Evolutionary conservation across 441 rosid genomes (phyloP).

Genomic region (Jatropha podagrica): DNA sequence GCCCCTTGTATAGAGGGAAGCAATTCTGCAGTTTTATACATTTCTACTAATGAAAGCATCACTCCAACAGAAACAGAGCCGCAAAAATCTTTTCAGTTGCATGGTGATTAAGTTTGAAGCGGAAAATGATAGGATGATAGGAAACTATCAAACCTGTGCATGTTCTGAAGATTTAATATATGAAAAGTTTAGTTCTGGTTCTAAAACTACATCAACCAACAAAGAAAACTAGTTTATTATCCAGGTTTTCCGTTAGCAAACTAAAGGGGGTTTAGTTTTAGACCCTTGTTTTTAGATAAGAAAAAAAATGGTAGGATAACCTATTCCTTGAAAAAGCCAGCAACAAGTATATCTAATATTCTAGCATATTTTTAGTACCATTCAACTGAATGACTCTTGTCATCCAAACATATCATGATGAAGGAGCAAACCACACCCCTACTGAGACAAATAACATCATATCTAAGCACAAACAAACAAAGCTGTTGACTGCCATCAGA

Average conservation of each 20-base stretch:
- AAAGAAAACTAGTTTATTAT: not conserved
- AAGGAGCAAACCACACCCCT: not conserved
- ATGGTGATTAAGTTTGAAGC: not conserved
- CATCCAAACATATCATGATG: not conserved
- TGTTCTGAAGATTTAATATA: not conserved
- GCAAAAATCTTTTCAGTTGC: not conserved
- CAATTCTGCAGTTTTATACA: not conserved
- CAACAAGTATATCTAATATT: not conserved
- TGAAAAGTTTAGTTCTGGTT: not conserved
- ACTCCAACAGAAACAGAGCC: not conserved
- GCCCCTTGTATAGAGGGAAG: not conserved
- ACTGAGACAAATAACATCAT: not conserved
- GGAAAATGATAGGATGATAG: not conserved
- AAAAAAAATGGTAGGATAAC: not conserved
- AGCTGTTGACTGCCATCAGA: not conserved
- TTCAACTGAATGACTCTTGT: not conserved
- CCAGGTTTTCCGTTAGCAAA: not conserved
- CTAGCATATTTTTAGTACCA: not conserved
- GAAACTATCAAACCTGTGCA: not conserved
- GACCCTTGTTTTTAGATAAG: not conserved
- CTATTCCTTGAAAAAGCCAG: not conserved
- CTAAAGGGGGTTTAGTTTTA: not conserved
- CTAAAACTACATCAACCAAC: not conserved
- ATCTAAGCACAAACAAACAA: not conserved
- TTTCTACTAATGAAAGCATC: not conserved